Conservation (phyloP, 169 alveolate genomes). For the Eimeria nieschulzi region DNA sequence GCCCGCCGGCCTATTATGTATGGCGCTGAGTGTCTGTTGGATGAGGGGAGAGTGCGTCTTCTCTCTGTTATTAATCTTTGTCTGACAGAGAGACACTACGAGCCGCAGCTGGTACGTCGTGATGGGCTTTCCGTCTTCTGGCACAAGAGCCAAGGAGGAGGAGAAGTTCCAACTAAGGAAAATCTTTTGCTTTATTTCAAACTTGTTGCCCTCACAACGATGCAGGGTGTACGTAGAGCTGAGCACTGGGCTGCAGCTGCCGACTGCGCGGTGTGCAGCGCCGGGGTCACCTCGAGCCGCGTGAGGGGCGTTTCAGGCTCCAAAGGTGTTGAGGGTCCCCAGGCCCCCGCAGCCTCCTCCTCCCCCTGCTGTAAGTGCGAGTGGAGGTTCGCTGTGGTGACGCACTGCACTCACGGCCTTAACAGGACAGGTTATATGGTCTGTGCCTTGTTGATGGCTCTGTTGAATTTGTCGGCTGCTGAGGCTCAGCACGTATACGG, state of each 20-base stretch:
- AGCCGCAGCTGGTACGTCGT: slow-evolving; percentile 37
- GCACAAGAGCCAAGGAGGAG: slow-evolving; percentile 55
- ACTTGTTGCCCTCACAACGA: slow-evolving; percentile 1
- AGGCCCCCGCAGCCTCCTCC: background rate
- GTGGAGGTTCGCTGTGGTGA: slow-evolving; percentile 50
- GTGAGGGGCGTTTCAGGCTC: background rate
- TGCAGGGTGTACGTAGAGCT: slow-evolving; percentile 58
- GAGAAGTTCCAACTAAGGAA: slow-evolving; percentile 41
- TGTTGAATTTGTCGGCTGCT: slow-evolving; percentile 36
- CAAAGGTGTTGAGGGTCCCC: background rate
- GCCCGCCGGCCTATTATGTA: slow-evolving; percentile 9
- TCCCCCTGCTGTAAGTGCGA: background rate
- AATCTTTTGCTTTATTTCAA: slow-evolving; percentile 5
- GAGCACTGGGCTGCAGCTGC: slow-evolving; percentile 52
- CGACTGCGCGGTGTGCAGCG: slow-evolving; percentile 34
- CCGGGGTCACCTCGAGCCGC: background rate
- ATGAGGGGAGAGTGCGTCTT: slow-evolving; percentile 47
- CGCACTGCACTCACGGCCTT: slow-evolving; percentile 67
- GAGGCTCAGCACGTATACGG: slow-evolving; percentile 22
- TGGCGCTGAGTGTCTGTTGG: slow-evolving; percentile 44
- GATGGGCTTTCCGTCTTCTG: slow-evolving; percentile 25
- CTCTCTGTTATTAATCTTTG: slow-evolving; percentile 28
- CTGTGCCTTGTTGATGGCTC: slow-evolving; percentile 41
- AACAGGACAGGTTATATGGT: slow-evolving; percentile 64
- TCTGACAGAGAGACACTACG: slow-evolving; percentile 30